phyloP scores from a whole-genome alignment of 331 rosid species.

The Malus hybrid region DNA sequence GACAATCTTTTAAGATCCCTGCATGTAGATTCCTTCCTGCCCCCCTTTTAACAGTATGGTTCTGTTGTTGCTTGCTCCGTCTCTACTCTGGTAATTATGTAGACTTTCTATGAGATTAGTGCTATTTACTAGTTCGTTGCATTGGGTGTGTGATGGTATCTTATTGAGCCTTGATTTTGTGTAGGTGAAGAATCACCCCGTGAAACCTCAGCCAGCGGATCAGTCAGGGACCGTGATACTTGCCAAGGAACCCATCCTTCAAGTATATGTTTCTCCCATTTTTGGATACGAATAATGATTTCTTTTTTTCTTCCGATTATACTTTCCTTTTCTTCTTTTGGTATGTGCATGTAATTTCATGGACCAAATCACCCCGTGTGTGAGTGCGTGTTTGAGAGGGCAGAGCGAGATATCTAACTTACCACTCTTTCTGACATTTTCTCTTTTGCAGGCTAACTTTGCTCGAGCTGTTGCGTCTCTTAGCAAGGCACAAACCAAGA shows the following conservation, averaged over 20 bases:
- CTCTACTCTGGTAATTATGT: not conserved
- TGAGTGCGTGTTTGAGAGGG: too few relatives aligned
- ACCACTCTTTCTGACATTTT: not conserved
- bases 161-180: not conserved
- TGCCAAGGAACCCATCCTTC: slow-evolving; percentile 83
- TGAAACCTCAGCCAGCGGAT: slow-evolving; percentile 79
- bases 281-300: not conserved
- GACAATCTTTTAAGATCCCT: not conserved
- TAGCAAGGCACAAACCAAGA: slow-evolving; percentile 91
- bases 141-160: not conserved
- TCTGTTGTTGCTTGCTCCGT: not conserved
- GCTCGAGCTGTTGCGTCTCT: slow-evolving; percentile 85
- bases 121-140: not conserved
- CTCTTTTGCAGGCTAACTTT: slow-evolving; percentile 59
- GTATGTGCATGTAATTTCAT: too few relatives aligned
- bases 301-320: not conserved
- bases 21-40: not conserved
- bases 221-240: slow-evolving; percentile 84
- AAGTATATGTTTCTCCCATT: slow-evolving; percentile 40
- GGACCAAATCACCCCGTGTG: too few relatives aligned
- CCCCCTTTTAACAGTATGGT: not conserved
- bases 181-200: slow-evolving; percentile 88
- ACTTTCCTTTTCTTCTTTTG: too few relatives aligned
- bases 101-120: not conserved
- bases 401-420: too few relatives aligned